phyloP scores from a whole-genome alignment of 768 basidiomycete genomes.

The Aureoboletus auriporus region DNA sequence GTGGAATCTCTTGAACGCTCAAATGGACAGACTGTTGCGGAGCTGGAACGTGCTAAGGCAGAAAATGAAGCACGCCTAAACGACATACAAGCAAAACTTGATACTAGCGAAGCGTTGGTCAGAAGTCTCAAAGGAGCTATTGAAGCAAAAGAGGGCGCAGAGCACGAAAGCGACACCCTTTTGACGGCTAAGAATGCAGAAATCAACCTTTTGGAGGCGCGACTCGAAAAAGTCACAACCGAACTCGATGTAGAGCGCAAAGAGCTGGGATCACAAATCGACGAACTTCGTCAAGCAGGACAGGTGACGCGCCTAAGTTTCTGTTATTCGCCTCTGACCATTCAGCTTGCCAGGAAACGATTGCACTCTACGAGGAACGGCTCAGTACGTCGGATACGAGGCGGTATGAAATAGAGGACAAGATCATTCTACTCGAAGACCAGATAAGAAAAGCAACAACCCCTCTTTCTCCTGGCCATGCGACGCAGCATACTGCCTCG shows the following conservation, averaged over 20 bases:
- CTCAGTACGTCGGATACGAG: constrained; percentile 65
- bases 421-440: constrained; percentile 55
- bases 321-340: not conserved
- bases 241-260: constrained; percentile 56
- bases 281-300: constrained; percentile 84
- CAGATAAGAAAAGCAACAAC: constrained; percentile 32
- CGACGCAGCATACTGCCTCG: constrained; percentile 46
- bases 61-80: constrained; percentile 40
- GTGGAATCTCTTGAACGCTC: constrained; percentile 47
- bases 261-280: constrained; percentile 70
- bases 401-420: constrained; percentile 76
- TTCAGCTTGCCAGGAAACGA: constrained; percentile 66
- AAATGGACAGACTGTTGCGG: constrained; percentile 33
- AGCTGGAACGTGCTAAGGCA: constrained; percentile 44
- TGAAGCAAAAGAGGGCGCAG: constrained; percentile 46
- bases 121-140: constrained; percentile 50
- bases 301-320: constrained; percentile 49
- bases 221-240: constrained; percentile 40
- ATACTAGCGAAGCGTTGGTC: constrained; percentile 41
- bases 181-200: constrained; percentile 59
- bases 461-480: constrained; percentile 32
- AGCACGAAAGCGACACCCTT: constrained; percentile 46
- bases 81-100: constrained; percentile 43
- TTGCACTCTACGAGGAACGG: constrained; percentile 90
- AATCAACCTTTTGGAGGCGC: constrained; percentile 49